Evolutionary conservation across 768 basidiomycete genomes (phyloP), one percentile per base, ranked within the genome.

Genomic region (Leccinum subgranulosum): DNA sequence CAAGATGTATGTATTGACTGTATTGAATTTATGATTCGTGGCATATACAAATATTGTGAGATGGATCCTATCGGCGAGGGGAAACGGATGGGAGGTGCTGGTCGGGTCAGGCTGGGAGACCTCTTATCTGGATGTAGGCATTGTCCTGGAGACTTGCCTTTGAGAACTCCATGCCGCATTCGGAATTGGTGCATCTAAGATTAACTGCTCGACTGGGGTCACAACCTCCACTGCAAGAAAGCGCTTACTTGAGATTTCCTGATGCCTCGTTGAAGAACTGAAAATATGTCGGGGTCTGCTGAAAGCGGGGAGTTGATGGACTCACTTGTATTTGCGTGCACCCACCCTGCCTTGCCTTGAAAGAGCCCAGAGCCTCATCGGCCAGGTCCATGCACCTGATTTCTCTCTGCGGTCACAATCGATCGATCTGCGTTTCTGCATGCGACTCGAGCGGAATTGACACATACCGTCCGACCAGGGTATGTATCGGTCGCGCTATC

Each of bases 311-410:
- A n/a, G 12, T 31, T 7, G 23, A 29, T 8, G 17, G 36, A 58
- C 74, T 59, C 60, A 75, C 75, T 65, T 76, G 75, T 67, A 77
- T 76, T 48, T 76, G 76, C 4, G 75, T 76, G 58, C 75, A 76
- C 11, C 76, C 76, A 3, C 64, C 74, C 54, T 74, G 76, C 48
- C 60, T 69, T 54, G 73, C 73, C 56, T 76, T 77, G 70, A 76
- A 77, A 47, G 75, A 64, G 54, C 75, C 75, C 1, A 76, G 65
- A 11, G 75, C 75, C 49, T 76, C 75, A n/a, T 54, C 67, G 14
- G 74, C 76, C 39, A 77, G 62, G 64, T 77, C 76, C 77, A 77
- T 77, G 54, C 76, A 77, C 53, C 77, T 69, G 48, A 77, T 77
- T 63, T 77, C 76, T 62, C 75, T 71, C 75, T 76, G 61, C 50